A percentile compares a stretch with the other conserved stretches of the same genome.
Evolutionary conservation across 176 grass and related monocot species (phyloP).

Genomic region (Typha latifolia): DNA sequence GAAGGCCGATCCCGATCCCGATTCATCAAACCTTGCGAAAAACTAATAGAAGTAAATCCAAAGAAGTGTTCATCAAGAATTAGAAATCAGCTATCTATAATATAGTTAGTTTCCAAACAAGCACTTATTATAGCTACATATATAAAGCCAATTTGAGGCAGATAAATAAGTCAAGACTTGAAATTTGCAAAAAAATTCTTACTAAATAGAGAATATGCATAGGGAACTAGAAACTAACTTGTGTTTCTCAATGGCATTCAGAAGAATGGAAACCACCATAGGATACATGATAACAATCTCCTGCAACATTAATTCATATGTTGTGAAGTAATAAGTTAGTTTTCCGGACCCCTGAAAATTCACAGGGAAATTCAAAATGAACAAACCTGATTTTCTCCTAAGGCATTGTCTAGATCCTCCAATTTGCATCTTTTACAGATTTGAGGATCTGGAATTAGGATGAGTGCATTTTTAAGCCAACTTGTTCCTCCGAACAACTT

Average conservation of each 20-base stretch:
- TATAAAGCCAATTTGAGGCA: too few relatives aligned
- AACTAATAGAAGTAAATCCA: too few relatives aligned
- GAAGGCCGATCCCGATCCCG: too few relatives aligned
- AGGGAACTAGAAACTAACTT: slow-evolving; percentile 29
- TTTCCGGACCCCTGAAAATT: neutral
- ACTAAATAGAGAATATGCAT: too few relatives aligned
- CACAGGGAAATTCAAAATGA: neutral
- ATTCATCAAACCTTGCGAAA: too few relatives aligned
- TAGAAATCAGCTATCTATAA: too few relatives aligned
- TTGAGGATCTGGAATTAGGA: slow-evolving; percentile 39
- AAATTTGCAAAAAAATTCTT: too few relatives aligned
- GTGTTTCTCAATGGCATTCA: slow-evolving; percentile 64
- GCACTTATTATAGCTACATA: too few relatives aligned
- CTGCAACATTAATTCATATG: slow-evolving; percentile 21
- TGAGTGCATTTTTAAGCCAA: slow-evolving; percentile 63
- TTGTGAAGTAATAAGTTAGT: neutral
- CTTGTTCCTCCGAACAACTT: slow-evolving; percentile 38
- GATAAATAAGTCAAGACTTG: too few relatives aligned
- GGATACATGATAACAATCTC: slow-evolving; percentile 64
- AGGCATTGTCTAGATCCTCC: slow-evolving; percentile 43
- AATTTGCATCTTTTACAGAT: slow-evolving; percentile 45
- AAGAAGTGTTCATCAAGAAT: too few relatives aligned
- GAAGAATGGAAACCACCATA: slow-evolving; percentile 48
- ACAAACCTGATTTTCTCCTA: slow-evolving; percentile 58
- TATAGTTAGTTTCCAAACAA: too few relatives aligned